These are phyloP conservation scores for Lodderomyces theae DNA, from an alignment of 1,139 yeast species.

Conservation along the genomic window DNA sequence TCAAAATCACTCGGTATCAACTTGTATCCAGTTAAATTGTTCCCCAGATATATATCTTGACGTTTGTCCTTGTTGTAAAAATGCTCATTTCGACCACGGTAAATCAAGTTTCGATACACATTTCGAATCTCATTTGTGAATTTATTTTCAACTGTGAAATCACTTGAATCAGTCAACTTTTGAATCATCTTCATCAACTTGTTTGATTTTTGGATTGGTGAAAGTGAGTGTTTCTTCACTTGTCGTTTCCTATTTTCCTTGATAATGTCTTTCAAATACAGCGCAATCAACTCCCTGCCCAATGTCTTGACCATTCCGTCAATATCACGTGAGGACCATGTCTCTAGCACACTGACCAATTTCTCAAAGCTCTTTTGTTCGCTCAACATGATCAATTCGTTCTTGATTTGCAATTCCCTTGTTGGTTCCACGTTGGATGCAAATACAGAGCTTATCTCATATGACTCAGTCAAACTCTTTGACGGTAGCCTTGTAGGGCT, in stretches of 20 bases:
- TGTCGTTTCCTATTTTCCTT: conserved; percentile 2
- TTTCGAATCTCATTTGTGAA: conserved; percentile 24
- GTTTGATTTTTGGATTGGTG: conserved; percentile 10
- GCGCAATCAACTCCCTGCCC: conserved; percentile 23
- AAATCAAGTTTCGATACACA: conserved; percentile 29
- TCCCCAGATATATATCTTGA: conserved; percentile 19
- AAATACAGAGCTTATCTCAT: conserved; percentile 6
- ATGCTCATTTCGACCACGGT: conserved; percentile 17
- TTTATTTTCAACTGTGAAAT: neutral
- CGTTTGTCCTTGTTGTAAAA: conserved; percentile 23
- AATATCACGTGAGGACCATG: conserved; percentile 22
- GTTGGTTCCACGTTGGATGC: neutral
- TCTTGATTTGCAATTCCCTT: conserved; percentile 9
- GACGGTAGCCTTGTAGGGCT: conserved; percentile 11
- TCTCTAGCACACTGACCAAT: conserved; percentile 10
- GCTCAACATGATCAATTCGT: conserved; percentile 10
- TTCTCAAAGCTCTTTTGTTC: conserved; percentile 9
- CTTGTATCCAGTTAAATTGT: conserved; percentile 20
- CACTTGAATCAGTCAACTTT: neutral
- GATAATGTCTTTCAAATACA: conserved; percentile 11
- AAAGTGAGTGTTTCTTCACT: neutral
- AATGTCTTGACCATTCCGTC: conserved; percentile 24
- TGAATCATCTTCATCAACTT: conserved; percentile 1
- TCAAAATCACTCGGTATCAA: conserved; percentile 35
- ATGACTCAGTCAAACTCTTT: conserved; percentile 10